These are phyloP conservation scores for Cyanidioschyzon merolae DNA, from an alignment of 23 red algal species.

Conservation along the genomic window DNA sequence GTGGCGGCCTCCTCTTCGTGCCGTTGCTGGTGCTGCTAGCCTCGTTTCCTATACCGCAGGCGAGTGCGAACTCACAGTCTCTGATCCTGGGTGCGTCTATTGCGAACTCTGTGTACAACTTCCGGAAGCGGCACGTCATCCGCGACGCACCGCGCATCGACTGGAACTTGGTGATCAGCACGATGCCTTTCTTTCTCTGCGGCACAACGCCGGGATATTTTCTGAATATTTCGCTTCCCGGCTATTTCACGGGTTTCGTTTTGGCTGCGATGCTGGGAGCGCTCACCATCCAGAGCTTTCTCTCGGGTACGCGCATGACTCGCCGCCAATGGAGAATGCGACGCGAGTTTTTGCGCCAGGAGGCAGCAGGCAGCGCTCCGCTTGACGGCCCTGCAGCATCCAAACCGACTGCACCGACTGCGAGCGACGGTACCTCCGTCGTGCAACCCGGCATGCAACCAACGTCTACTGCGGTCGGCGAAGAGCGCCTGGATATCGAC, in stretches of 20 bases:
- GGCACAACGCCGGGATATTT: conserved; percentile 6
- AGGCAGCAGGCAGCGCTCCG: no score
- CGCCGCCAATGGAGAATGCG: neutral
- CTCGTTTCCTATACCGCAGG: neutral
- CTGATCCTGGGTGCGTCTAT: conserved; percentile 8
- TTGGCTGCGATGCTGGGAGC: neutral
- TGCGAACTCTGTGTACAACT: neutral
- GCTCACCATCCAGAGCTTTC: neutral
- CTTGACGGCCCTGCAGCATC: no score
- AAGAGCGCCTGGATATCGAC: no score
- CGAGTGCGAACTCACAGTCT: conserved; percentile 14
- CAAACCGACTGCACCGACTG: neutral
- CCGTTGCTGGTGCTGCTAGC: neutral
- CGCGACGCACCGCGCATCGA: conserved; percentile 14
- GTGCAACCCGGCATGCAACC: no score
- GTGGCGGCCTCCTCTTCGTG: conserved; percentile 10
- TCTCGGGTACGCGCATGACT: neutral
- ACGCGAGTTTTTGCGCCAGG: no score
- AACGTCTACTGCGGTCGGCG: no score
- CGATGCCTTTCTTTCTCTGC: conserved; percentile 14
- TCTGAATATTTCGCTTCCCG: neutral
- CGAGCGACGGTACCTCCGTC: no score
- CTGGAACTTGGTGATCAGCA: conserved; percentile 18
- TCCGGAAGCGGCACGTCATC: conserved; percentile 17
- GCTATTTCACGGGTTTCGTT: conserved; percentile 2